Evolutionary conservation across 169 alveolate species (phyloP), one percentile per base, ranked within the genome.

Genomic region (Sarcocystis neurona): DNA sequence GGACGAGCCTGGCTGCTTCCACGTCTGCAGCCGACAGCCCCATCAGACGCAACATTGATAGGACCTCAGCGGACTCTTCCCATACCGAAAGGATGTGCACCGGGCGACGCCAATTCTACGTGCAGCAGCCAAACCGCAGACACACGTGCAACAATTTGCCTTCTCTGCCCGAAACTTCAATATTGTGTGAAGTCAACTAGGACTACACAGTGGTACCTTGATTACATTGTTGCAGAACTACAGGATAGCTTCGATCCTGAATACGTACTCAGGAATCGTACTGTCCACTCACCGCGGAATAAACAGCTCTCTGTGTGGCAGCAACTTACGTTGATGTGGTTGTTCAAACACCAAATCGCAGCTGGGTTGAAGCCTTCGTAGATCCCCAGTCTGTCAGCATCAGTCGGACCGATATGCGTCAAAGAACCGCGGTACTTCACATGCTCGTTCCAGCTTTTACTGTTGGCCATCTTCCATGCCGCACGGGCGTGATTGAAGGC

Each of bases 321-420:
- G 56, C 1, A 3, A 39, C 82, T 23, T 44, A 72, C 82, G 56
- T 72, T 72, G 82, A 72, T 72, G 82, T 72, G 82, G 34, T 72
- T 72, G 58, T 72, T 72, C 58, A 72, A 39, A 15, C 18, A 39
- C 2, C 82, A 72, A 5, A 72, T 39, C 2, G 58, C 82, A 6
- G 82, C 82, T 0, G 82, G 82, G 56, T 72, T 72, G 82, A 72
- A 72, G 56, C 82, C 82, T 56, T 72, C 82, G 56, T 72, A 72
- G 0, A 39, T 56, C 46, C 43, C 82, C 18, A 30, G 82, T 39
- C 82, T 48, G 1, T 72, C 79, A 4, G 5, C 56, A 32, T 72
- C 56, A 39, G 8, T 39, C 5, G 82, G 56, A 0, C 3, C 58
- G 50, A 72, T 34, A 39, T 72, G 82, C 32, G 58, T 6, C 43